Percentiles rank a stretch among this genome's conserved stretches.
Evolutionary conservation across 2,329 filamentous ascomycete genomes (phyloP).

Genomic region (Aspergillus aculeatus): DNA sequence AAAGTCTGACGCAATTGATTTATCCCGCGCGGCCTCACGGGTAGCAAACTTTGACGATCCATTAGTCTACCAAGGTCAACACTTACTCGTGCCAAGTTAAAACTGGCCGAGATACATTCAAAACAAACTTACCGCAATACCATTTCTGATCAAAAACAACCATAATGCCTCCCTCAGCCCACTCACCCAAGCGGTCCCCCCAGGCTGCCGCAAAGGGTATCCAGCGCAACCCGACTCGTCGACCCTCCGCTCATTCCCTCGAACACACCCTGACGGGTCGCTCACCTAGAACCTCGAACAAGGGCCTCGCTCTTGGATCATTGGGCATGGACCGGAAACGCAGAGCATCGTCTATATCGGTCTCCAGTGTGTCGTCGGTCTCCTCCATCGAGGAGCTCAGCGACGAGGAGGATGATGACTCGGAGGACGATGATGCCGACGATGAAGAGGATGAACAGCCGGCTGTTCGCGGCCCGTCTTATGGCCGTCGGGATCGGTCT

Average conservation of each 20-base stretch:
- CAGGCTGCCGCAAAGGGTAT: conserved; percentile 27
- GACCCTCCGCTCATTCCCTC: conserved; percentile 21
- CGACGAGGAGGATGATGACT: conserved; percentile 34
- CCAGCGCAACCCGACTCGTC: conserved; percentile 23
- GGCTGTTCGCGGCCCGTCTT: conserved; percentile 44
- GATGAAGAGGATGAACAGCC: conserved; percentile 44
- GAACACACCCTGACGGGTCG: conserved; percentile 12
- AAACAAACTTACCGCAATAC: conserved; percentile 9
- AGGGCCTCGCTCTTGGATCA: conserved; percentile 22
- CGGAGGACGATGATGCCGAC: conserved; percentile 40
- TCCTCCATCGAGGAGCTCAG: conserved; percentile 37
- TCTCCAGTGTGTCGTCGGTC: conserved; percentile 40
- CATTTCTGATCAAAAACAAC: conserved; percentile 1
- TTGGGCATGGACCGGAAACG: conserved; percentile 32
- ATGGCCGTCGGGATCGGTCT: conserved; percentile 33
- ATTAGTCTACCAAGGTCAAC: conserved; percentile 8
- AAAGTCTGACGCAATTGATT: conserved; percentile 23
- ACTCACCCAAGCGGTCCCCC: conserved; percentile 29
- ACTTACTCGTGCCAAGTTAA: not conserved
- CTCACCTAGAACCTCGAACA: conserved; percentile 27
- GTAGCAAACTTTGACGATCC: conserved; percentile 21
- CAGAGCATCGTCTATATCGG: conserved; percentile 35
- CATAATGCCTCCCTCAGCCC: conserved; percentile 27
- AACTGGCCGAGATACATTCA: not conserved
- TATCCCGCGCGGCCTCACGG: conserved; percentile 12